Evolutionary conservation across 139 green algal genomes (phyloP).

Genomic region (Tetradesmus obliquus): DNA sequence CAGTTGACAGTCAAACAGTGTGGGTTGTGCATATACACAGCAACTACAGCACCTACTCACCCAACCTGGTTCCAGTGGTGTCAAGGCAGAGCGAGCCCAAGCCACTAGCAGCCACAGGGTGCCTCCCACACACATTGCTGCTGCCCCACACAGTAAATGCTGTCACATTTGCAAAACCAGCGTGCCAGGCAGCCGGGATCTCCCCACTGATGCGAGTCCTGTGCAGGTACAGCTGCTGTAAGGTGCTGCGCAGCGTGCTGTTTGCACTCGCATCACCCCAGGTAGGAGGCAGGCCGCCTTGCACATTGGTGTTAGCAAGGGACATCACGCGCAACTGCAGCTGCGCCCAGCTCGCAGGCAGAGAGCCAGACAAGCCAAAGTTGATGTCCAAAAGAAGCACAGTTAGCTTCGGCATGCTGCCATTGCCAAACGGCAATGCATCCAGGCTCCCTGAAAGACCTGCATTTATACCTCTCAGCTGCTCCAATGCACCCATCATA

Average conservation of each 20-base stretch:
- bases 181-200: not conserved
- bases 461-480: not conserved
- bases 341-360: constrained; percentile 3
- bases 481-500: not conserved
- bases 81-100: constrained; percentile 7
- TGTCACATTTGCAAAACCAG: not conserved
- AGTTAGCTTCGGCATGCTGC: not conserved
- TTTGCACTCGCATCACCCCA: not conserved
- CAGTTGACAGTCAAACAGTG: too few species aligned
- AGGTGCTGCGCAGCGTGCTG: not conserved
- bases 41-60: too few species aligned
- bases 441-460: not conserved
- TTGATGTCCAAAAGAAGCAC: constrained; percentile 7
- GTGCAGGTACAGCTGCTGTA: constrained; percentile 24
- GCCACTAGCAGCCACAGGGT: not conserved
- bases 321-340: not conserved
- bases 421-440: not conserved
- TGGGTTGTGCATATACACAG: too few species aligned
- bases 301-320: not conserved
- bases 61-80: not conserved
- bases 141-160: constrained; percentile 20
- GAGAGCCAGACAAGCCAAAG: not conserved
- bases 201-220: not conserved
- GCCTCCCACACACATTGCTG: not conserved
- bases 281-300: not conserved